Conservation (phyloP, 441 rosid genomes). For the Bocquillonia castaneifolia region DNA sequence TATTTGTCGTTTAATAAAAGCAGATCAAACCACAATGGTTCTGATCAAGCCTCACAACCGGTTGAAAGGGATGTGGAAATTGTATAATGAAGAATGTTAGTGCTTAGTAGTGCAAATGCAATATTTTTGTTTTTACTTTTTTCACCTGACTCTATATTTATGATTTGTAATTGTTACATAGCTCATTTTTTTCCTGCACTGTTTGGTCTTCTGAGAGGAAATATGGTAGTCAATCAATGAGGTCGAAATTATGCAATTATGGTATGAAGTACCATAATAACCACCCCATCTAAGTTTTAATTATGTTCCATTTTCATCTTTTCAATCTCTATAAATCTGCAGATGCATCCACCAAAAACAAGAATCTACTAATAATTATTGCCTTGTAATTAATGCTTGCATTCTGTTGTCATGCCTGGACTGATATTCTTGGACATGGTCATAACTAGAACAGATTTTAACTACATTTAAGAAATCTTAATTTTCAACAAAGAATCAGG, state of each 20-base stretch:
- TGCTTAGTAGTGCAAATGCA: background rate
- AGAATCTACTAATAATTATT: no score
- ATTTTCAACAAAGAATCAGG: background rate
- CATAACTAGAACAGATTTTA: no score
- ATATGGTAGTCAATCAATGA: background rate
- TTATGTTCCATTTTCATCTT: no score
- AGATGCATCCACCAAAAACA: no score
- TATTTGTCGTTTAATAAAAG: constrained; percentile 28
- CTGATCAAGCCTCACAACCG: constrained; percentile 46
- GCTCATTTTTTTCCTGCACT: no score
- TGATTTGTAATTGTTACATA: background rate
- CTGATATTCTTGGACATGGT: no score
- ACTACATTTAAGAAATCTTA: no score
- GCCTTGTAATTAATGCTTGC: no score
- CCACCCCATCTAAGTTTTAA: no score
- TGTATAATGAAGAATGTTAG: constrained; percentile 25
- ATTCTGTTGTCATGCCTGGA: background rate
- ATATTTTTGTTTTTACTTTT: background rate
- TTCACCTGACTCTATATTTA: background rate
- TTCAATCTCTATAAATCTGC: no score
- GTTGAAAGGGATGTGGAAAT: constrained; percentile 40
- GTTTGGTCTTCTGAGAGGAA: background rate
- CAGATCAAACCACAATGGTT: constrained; percentile 37
- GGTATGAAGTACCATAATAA: no score
- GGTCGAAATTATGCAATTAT: no score